These are phyloP conservation scores for Paramarasmius palmivorus DNA, from an alignment of 1,284 basidiomycete species.

Conservation along the genomic window DNA sequence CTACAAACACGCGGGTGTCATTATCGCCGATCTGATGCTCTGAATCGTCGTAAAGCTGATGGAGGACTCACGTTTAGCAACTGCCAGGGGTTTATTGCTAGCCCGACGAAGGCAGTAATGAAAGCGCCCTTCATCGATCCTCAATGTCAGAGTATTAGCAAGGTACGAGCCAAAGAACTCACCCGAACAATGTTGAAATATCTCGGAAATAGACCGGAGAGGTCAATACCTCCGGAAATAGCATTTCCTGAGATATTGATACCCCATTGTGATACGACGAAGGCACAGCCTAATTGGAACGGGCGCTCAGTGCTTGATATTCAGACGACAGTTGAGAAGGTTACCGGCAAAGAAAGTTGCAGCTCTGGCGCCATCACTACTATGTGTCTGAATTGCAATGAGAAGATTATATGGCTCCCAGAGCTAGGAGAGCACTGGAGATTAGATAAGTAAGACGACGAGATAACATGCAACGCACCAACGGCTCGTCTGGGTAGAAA, in stretches of 20 bases:
- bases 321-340: conserved; percentile 30
- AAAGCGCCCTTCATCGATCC: conserved; percentile 30
- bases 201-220: conserved; percentile 26
- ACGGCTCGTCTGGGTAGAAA: conserved; percentile 30
- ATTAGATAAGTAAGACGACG: background rate
- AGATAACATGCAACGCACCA: conserved; percentile 21
- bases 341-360: conserved; percentile 33
- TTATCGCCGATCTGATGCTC: too few species aligned
- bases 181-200: background rate
- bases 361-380: conserved; percentile 25
- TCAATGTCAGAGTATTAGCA: conserved; percentile 18
- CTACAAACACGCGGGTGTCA: too few species aligned
- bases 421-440: background rate
- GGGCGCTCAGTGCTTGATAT: conserved; percentile 26
- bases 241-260: conserved; percentile 27
- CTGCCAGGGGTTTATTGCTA: conserved; percentile 33
- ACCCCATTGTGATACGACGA: too few species aligned
- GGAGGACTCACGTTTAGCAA: conserved; percentile 26
- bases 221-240: conserved; percentile 31
- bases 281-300: too few species aligned
- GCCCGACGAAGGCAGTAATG: conserved; percentile 28
- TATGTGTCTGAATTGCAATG: conserved; percentile 28
- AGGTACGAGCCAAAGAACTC: background rate
- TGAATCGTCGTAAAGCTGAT: too few species aligned
- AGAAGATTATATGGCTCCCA: conserved; percentile 31